These are phyloP conservation scores for Phytophthora sojae DNA, from an alignment of 352 stramenopile genomes.

Conservation along the genomic window DNA sequence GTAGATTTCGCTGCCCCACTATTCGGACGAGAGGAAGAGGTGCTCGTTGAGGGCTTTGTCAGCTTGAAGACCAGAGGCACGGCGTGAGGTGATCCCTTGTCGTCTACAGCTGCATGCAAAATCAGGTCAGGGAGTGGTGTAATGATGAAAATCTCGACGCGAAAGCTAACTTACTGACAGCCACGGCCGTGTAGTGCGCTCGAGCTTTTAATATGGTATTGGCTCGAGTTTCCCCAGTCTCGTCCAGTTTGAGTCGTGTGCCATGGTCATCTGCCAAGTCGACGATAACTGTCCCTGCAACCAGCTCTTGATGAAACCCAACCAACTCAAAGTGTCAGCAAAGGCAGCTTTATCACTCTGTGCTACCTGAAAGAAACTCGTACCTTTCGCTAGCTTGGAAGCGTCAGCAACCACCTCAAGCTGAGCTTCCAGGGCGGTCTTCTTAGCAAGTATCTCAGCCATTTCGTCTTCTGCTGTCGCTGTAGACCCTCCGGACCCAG, in stretches of 20 bases:
- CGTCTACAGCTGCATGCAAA: slow-evolving; percentile 35
- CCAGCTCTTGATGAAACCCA: slow-evolving; percentile 47
- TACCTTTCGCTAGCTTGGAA: slow-evolving; percentile 63
- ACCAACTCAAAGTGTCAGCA: neutral
- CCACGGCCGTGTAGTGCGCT: slow-evolving; percentile 57
- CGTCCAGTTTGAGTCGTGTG: slow-evolving; percentile 57
- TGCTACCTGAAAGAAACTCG: neutral
- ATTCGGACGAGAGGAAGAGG: slow-evolving; percentile 11
- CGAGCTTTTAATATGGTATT: slow-evolving; percentile 55
- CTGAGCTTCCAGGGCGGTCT: slow-evolving; percentile 52
- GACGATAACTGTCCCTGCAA: slow-evolving; percentile 43
- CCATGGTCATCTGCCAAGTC: slow-evolving; percentile 63
- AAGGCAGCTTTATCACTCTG: neutral
- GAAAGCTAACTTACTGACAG: slow-evolving; percentile 56
- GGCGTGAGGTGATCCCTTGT: slow-evolving; percentile 44
- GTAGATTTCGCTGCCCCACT: slow-evolving; percentile 25
- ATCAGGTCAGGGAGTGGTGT: neutral
- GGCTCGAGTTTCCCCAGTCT: slow-evolving; percentile 40
- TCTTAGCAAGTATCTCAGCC: slow-evolving; percentile 39
- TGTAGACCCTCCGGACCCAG: neutral
- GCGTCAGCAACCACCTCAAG: slow-evolving; percentile 60
- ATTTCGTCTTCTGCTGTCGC: slow-evolving; percentile 35
- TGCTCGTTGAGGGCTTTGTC: slow-evolving; percentile 17
- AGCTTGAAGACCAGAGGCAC: slow-evolving; percentile 52
- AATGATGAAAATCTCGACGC: neutral